phyloP scores from a whole-genome alignment of 2,329 filamentous ascomycete genomes.

The Ophiostoma tasmaniense region DNA sequence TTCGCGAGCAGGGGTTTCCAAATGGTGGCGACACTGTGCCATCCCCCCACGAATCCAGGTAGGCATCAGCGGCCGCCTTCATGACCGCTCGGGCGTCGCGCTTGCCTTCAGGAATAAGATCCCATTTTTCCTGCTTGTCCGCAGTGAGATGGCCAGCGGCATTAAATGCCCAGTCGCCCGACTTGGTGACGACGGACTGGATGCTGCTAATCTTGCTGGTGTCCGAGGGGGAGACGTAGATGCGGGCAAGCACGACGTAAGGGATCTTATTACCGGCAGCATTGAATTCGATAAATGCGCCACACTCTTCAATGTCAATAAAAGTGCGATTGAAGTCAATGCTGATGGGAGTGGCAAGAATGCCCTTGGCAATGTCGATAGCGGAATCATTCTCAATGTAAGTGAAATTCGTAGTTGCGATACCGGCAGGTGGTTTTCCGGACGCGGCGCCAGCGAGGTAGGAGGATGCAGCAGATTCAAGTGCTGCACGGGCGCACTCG shows the following conservation, averaged over 20 bases:
- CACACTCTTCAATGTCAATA: background rate
- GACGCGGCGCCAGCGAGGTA: background rate
- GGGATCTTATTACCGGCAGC: background rate
- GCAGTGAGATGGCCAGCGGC: background rate
- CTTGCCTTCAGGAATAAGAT: background rate
- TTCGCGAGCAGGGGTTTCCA: background rate
- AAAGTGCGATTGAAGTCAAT: background rate
- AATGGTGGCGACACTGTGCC: background rate
- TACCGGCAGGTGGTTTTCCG: background rate
- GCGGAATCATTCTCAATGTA: background rate
- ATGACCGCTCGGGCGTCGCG: background rate
- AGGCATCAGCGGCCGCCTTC: background rate
- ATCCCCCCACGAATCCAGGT: background rate
- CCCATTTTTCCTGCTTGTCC: background rate
- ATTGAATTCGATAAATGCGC: background rate
- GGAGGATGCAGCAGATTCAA: background rate
- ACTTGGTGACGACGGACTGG: background rate
- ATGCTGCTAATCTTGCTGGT: background rate
- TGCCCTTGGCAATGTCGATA: background rate
- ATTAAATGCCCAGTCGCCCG: background rate
- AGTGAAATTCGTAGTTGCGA: background rate
- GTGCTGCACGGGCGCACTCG: background rate
- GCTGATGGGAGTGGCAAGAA: background rate
- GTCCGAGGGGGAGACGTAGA: background rate
- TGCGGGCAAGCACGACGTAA: background rate